Percentiles rank a stretch among this genome's conserved stretches.
Evolutionary conservation across 2,329 filamentous ascomycete species (phyloP).

Genomic region (Botryotinia convoluta): DNA sequence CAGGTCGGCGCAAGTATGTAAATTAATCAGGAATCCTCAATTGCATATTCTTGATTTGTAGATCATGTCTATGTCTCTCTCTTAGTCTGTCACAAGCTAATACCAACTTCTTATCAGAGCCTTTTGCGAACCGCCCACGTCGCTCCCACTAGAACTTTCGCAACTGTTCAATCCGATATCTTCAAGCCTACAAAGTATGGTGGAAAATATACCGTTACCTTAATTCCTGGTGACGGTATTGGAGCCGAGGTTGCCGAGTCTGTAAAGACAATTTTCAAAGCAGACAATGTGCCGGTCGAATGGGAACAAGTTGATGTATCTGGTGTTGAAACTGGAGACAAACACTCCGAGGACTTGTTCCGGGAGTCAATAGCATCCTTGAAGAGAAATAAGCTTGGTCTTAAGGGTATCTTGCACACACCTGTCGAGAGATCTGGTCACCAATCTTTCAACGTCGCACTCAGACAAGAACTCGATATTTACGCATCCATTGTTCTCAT

Average conservation of each 20-base stretch:
- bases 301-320: constrained; percentile 98
- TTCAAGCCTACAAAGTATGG: constrained; percentile 97
- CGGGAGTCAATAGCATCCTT: constrained; percentile 92
- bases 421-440: constrained; percentile 95
- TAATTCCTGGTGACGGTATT: constrained; percentile 98
- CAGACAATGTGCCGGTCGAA: constrained; percentile 96
- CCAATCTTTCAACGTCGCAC: constrained; percentile 98
- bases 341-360: constrained; percentile 92
- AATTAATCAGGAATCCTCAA: constrained; percentile 25
- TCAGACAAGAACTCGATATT: constrained; percentile 99
- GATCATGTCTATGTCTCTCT: background rate
- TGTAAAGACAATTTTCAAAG: constrained; percentile 99
- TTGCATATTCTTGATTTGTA: constrained; percentile 26
- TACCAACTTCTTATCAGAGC: constrained; percentile 36
- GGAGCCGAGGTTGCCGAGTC: constrained; percentile 97
- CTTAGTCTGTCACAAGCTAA: constrained; percentile 14
- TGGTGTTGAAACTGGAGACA: constrained; percentile 77
- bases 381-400: constrained; percentile 96
- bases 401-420: constrained; percentile 98
- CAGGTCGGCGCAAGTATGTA: constrained; percentile 47
- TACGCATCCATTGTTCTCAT: constrained; percentile 97
- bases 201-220: constrained; percentile 97
- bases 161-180: constrained; percentile 88
- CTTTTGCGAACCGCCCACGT: constrained; percentile 36
- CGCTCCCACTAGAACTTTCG: constrained; percentile 49